phyloP scores from a whole-genome alignment of 78 protist genomes.

The Bodo saltans region DNA sequence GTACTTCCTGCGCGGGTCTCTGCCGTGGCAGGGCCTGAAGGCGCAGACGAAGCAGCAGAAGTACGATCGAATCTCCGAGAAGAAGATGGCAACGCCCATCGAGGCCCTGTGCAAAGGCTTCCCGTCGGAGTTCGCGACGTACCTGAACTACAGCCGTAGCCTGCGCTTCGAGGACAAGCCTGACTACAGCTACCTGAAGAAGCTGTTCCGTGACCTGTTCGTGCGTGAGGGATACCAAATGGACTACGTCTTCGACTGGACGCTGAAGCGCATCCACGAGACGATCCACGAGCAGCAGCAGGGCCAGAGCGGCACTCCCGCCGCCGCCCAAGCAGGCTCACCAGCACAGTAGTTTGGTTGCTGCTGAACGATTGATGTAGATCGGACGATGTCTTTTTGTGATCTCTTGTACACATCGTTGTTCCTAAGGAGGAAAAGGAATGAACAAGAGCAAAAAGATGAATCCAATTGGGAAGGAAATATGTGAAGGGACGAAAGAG shows the following conservation, averaged over 20 bases:
- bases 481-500: too few species aligned
- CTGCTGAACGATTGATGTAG: too few species aligned
- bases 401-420: too few species aligned
- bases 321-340: too few species aligned
- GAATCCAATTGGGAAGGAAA: too few species aligned
- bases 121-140: constrained; percentile 59
- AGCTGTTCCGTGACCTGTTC: constrained; percentile 60
- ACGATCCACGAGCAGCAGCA: neutral
- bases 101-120: constrained; percentile 60
- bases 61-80: constrained; percentile 51
- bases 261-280: constrained; percentile 19
- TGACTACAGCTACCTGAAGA: constrained; percentile 64
- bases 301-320: too few species aligned
- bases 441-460: too few species aligned
- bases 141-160: constrained; percentile 57
- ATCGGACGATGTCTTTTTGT: too few species aligned
- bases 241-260: constrained; percentile 76
- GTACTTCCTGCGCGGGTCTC: constrained; percentile 58
- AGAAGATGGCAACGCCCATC: constrained; percentile 56
- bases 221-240: constrained; percentile 51
- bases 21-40: constrained; percentile 84
- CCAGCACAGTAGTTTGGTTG: too few species aligned
- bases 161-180: constrained; percentile 74
- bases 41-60: constrained; percentile 62
- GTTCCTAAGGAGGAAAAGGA: too few species aligned